Evolutionary conservation across 148 eudicot species (phyloP), one percentile per base, ranked within the genome.

Genomic region (Heliosperma pusillum): DNA sequence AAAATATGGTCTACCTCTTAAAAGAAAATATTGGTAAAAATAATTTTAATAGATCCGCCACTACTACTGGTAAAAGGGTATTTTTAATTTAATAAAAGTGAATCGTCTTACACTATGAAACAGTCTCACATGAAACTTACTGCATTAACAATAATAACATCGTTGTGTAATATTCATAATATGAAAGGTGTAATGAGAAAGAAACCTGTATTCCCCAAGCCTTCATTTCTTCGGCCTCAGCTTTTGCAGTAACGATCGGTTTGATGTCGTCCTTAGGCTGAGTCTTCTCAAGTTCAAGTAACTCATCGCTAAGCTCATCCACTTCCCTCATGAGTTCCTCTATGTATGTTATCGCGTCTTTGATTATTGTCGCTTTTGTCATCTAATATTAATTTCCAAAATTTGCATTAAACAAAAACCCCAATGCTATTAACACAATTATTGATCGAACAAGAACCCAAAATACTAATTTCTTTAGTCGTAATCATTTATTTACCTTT

Each of bases 291-390:
- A 89, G 79, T 72, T 89, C 87, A 11, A 74, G 79, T 72, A 95
- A 86, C 77, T 85, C 83, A 58, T 82, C 79, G 40, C 74, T 85
- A n/a, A 94, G 93, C 40, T 84, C 88, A 16, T 44, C 61, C 36
- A 81, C 88, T 22, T 78, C 55, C 29, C 52, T 75, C 59, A 88
- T 71, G 17, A 95, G 90, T 88, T 86, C 83, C 76, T 85, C 81
- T 45, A 95, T 88, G 85, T 90, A 95, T 4, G 85, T 75, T 62
- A 89, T 88, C 21, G 99, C 97, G 78, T 94, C 98, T 1, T 76
- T 84, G 21, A 92, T 81, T 22, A 92, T 94, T 12, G 86, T 85
- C 7, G 83, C 92, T 75, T 92, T 94, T 20, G 78, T 94, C 96
- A 94, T 90, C 97, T 94, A 79, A 10, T 78, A 66, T 10, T 52